Evolutionary conservation across 495 filamentous ascomycete genomes (phyloP).

Genomic region (Corynascus novoguineensis): DNA sequence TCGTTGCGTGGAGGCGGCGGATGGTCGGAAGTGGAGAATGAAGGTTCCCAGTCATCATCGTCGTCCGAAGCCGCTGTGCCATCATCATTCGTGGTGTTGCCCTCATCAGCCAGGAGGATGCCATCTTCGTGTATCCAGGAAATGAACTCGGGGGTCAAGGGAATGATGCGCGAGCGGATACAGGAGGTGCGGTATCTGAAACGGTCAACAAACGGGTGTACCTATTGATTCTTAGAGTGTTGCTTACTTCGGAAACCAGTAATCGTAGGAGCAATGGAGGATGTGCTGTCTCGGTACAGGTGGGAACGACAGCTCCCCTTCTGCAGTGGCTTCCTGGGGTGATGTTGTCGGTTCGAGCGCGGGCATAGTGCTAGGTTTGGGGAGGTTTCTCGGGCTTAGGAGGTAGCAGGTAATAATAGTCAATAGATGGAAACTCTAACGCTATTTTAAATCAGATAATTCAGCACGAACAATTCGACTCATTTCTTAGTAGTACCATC

Average conservation of each 20-base stretch:
- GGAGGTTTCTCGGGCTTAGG: not conserved
- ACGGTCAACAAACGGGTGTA: slow-evolving; percentile 16
- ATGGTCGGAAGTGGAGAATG: slow-evolving; percentile 26
- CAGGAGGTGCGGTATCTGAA: slow-evolving; percentile 66
- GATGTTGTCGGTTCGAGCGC: slow-evolving; percentile 20
- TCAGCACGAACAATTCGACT: not conserved
- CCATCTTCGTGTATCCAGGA: slow-evolving; percentile 88
- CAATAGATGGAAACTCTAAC: not conserved
- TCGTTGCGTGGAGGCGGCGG: slow-evolving; percentile 27
- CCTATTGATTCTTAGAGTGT: not conserved
- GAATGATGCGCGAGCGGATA: slow-evolving; percentile 79
- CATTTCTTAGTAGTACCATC: not conserved
- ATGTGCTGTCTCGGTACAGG: slow-evolving; percentile 81
- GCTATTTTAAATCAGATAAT: not conserved
- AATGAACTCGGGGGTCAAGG: slow-evolving; percentile 67
- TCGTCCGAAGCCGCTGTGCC: slow-evolving; percentile 39
- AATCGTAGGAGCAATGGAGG: slow-evolving; percentile 86
- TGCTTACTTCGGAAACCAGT: slow-evolving; percentile 74
- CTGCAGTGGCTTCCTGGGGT: slow-evolving; percentile 8
- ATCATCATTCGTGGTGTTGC: slow-evolving; percentile 39
- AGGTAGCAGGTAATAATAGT: not conserved
- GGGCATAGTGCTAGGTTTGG: slow-evolving; percentile 20
- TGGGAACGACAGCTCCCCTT: slow-evolving; percentile 61
- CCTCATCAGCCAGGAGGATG: slow-evolving; percentile 71
- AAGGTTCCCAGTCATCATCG: slow-evolving; percentile 44